Base-by-base conservation (phyloP, 768 basidiomycete species). In the Xanthoconium purpureum region DNA sequence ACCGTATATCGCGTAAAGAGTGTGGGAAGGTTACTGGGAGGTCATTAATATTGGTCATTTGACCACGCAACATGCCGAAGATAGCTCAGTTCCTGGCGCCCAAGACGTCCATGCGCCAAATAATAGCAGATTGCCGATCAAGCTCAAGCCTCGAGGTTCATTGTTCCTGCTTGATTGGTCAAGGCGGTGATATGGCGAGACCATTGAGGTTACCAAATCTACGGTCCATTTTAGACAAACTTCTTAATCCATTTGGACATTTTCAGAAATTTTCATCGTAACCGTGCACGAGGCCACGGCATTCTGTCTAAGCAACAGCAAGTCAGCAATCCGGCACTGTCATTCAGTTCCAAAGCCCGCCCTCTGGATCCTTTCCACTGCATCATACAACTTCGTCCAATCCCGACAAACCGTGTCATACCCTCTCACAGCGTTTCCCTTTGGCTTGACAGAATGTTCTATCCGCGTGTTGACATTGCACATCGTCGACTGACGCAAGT, bases 401-500 rank as follows among this genome's bases (percentile, higher is more conserved):
- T 61, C 59, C 20, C 44, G 59, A 48, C 59, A 61, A 6, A 56
- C 50, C 15, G 40, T 17, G 14, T 61, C 59, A 5, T 56, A 62
- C 37, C 54, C 59, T 24, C 59, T 61, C 30, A 47, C 53, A 3
- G 48, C 44, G 5, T 51, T 51, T 24, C 54, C 59, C 42, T 35
- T 47, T 7, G 59, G 55, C 38, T 38, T 50, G 10, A 61, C 54
- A 4, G 53, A 61, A 33, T 61, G 53, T 17, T 60, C 59, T 15
- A 60, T 48, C 17, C 59, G 30, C 9, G 29, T 62, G 42, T 61
- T 61, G 17, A 62, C 24, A 11, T 56, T 57, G 50, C 54, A 62
- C 45, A 61, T 13, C 10, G 52, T 55, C 5, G 59, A 60, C 48
- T 60, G 57, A 10, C 53, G 57, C 32, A 58, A 35, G 7, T 58